Conservation (phyloP, 1,139 yeast species). For the Magnusiomyces paraingens region DNA sequence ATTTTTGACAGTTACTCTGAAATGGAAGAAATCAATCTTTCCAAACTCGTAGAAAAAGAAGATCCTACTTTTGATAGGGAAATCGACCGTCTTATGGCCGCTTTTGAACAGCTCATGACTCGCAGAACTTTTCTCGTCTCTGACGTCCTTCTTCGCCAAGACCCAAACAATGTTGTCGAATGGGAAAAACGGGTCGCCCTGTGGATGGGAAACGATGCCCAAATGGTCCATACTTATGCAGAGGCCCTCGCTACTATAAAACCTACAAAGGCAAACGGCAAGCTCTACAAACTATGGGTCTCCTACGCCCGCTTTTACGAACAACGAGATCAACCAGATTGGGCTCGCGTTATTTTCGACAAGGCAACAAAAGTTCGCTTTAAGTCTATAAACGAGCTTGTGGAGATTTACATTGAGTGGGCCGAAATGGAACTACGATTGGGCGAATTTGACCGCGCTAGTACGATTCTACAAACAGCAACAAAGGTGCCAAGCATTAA, state of each 20-base stretch:
- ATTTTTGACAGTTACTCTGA: slow-evolving; percentile 61
- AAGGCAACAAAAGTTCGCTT: slow-evolving; percentile 71
- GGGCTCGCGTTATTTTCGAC: slow-evolving; percentile 58
- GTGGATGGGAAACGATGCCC: slow-evolving; percentile 36
- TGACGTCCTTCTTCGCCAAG: slow-evolving; percentile 60
- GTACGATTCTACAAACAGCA: slow-evolving; percentile 48
- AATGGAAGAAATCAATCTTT: slow-evolving; percentile 49
- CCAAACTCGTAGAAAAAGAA: slow-evolving; percentile 34
- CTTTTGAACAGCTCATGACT: slow-evolving; percentile 51
- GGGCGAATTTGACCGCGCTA: slow-evolving; percentile 47
- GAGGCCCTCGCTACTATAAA: slow-evolving; percentile 62
- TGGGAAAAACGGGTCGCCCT: slow-evolving; percentile 63
- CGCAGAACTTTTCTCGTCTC: slow-evolving; percentile 52
- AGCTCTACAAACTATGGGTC: slow-evolving; percentile 52
- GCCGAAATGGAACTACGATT: slow-evolving; percentile 53
- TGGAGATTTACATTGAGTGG: slow-evolving; percentile 68
- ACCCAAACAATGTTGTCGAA: slow-evolving; percentile 52
- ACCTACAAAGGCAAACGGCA: slow-evolving; percentile 47
- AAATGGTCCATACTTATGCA: slow-evolving; percentile 52
- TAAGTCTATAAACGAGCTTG: slow-evolving; percentile 55
- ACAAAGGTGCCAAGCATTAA: slow-evolving; percentile 38
- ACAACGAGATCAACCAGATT: slow-evolving; percentile 45
- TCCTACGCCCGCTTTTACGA: slow-evolving; percentile 63
- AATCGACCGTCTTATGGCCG: slow-evolving; percentile 42
- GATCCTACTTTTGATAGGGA: slow-evolving; percentile 29